Conservation (phyloP, 441 rosid species). For the Daphne laureola region DNA sequence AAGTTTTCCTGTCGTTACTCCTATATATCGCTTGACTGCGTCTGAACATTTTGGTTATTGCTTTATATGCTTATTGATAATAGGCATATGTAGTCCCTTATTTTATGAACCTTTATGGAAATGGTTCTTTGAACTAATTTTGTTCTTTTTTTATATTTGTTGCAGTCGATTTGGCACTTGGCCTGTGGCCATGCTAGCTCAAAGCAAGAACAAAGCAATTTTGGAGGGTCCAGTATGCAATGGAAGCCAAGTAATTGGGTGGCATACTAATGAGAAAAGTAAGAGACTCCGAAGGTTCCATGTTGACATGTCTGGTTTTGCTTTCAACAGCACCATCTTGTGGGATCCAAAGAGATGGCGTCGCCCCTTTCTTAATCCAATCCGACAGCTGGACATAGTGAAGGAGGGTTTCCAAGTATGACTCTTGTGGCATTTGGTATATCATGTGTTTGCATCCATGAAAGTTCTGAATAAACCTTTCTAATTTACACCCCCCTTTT, state of each 20-base stretch:
- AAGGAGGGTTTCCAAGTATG: conserved; percentile 95
- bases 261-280: conserved; percentile 97
- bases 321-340: conserved; percentile 87
- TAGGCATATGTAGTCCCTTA: too few species aligned
- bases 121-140: too few species aligned
- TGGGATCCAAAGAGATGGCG: conserved; percentile 91
- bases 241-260: conserved; percentile 74
- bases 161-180: conserved; percentile 88
- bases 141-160: conserved; percentile 2
- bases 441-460: too few species aligned
- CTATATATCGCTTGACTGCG: too few species aligned
- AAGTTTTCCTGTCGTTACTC: too few species aligned
- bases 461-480: too few species aligned
- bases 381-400: conserved; percentile 68
- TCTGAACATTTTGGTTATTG: too few species aligned
- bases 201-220: conserved; percentile 85
- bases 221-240: conserved; percentile 92
- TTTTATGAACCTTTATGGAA: too few species aligned
- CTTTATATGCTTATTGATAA: too few species aligned
- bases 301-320: conserved; percentile 96
- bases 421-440: conserved; percentile 6
- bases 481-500: too few species aligned
- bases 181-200: conserved; percentile 99
- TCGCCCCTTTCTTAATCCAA: conserved; percentile 37
- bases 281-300: conserved; percentile 83